Evolutionary conservation across 1,284 basidiomycete genomes (phyloP).

Genomic region (Tilletia walkeri): DNA sequence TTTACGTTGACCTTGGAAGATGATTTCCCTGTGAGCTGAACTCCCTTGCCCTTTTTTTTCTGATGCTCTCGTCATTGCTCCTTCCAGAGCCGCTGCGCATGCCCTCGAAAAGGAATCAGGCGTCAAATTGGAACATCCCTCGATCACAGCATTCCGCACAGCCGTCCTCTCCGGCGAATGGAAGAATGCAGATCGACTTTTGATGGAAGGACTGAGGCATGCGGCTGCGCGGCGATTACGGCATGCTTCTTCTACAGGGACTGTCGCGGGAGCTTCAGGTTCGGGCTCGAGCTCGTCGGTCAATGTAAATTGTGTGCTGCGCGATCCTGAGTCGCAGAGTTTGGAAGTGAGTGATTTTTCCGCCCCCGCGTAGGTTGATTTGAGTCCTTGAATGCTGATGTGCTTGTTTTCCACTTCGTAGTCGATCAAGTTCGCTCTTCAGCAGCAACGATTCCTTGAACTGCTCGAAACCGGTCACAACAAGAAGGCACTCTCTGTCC

Average conservation of each 20-base stretch:
- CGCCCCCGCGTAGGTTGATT: neutral
- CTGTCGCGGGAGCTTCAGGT: neutral
- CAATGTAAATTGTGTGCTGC: slow-evolving; percentile 37
- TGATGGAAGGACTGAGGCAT: slow-evolving; percentile 60
- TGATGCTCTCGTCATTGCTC: neutral
- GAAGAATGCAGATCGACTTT: slow-evolving; percentile 72
- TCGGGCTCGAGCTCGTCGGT: slow-evolving; percentile 20
- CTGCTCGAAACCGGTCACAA: slow-evolving; percentile 79
- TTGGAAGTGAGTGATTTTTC: slow-evolving; percentile 27
- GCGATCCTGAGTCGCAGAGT: slow-evolving; percentile 32
- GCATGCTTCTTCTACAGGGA: neutral
- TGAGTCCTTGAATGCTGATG: neutral
- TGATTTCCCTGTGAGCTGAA: neutral
- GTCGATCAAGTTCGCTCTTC: slow-evolving; percentile 81
- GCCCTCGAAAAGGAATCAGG: slow-evolving; percentile 90
- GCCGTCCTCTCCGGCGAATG: slow-evolving; percentile 81
- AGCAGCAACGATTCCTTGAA: slow-evolving; percentile 93
- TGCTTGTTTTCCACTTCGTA: slow-evolving; percentile 55
- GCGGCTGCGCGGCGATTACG: slow-evolving; percentile 28
- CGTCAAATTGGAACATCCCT: slow-evolving; percentile 74
- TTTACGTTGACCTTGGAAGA: neutral
- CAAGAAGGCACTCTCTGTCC: slow-evolving; percentile 76
- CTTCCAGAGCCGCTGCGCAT: slow-evolving; percentile 74
- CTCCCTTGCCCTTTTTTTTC: neutral
- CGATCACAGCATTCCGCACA: slow-evolving; percentile 76